Evolutionary conservation across 139 green algal genomes (phyloP).

Genomic region (Tetratostichococcus sp.): DNA sequence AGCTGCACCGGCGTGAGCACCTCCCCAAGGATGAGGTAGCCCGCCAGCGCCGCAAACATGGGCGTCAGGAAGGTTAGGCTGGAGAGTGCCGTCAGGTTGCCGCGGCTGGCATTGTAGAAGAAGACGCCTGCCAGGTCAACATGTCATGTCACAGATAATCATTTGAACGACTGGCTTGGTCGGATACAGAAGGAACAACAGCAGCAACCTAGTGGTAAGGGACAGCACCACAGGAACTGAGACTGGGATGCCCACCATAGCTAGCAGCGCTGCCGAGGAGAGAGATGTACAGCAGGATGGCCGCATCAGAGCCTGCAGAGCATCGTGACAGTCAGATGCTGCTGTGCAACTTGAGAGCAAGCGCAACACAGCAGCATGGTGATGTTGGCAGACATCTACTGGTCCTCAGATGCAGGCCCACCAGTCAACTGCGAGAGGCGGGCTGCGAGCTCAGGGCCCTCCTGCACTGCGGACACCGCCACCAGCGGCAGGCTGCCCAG

Average conservation of each 20-base stretch:
- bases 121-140: slow-evolving; percentile 38
- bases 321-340: too few species aligned
- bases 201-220: too few species aligned
- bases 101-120: slow-evolving; percentile 65
- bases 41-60: slow-evolving; percentile 78
- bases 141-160: too few species aligned
- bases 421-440: slow-evolving; percentile 38
- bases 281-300: slow-evolving; percentile 71
- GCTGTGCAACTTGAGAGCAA: too few species aligned
- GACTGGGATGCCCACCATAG: slow-evolving; percentile 56
- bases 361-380: too few species aligned
- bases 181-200: too few species aligned
- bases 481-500: slow-evolving; percentile 79
- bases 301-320: slow-evolving; percentile 25
- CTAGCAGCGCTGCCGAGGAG: slow-evolving; percentile 85
- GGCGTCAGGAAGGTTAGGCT: slow-evolving; percentile 96
- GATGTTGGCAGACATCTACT: too few species aligned
- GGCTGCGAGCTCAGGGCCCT: slow-evolving; percentile 23
- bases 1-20: slow-evolving; percentile 81
- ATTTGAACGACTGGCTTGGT: too few species aligned
- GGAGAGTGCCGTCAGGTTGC: slow-evolving; percentile 83
- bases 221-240: slow-evolving; percentile 47
- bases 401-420: too few species aligned
- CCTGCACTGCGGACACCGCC: slow-evolving; percentile 32
- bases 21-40: slow-evolving; percentile 81